Base-by-base conservation (phyloP, 768 basidiomycete species). In the Hericium alpestre region DNA sequence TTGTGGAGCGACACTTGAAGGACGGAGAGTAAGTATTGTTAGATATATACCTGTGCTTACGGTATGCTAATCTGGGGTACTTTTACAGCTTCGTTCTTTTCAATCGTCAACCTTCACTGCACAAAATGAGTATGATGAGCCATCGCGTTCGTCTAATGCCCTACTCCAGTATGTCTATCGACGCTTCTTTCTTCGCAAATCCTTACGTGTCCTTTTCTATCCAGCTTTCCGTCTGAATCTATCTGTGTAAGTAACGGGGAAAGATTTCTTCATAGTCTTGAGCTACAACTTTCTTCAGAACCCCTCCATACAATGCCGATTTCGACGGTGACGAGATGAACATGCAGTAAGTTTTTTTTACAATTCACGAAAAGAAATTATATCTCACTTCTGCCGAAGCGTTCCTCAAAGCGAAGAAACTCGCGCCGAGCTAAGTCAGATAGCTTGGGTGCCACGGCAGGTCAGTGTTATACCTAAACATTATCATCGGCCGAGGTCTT, bases 81-180 rank as follows among this genome's bases (percentile, higher is more conserved):
- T 20, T 55, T 40, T 38, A 6, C 59, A 93, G 91, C 66, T 93
- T 77, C 63, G 90, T 97, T 20, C 74, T 99, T 54, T 98, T 99
- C 76, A 98, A 99, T 70, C 94, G 96, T 54, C 96, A 99, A 68
- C 96, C 96, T 11, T 90, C 86, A 79, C 72, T 98, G 71, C 96
- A 99, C 72, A 99, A 99, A 72, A 98, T 98, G 96, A 95, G 93
- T 78, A 98, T 98, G 96, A 98, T 98, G 96, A 90, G 90, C 71
- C 96, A 98, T 74, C 84, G 94, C 38, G 90, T 98, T 32, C 92
- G 89, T 66, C 74, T 98, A 59, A 96, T 98, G 93, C 90, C 91
- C 12, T 97, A 98, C 72, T 98, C 94, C 20, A 98, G 92, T 94
- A 65, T 70, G 92, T 79, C 8, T 12, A 4, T 40, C 27, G 23